Conservation (phyloP, 805 yeast species). For the Saturnispora halmiae region DNA sequence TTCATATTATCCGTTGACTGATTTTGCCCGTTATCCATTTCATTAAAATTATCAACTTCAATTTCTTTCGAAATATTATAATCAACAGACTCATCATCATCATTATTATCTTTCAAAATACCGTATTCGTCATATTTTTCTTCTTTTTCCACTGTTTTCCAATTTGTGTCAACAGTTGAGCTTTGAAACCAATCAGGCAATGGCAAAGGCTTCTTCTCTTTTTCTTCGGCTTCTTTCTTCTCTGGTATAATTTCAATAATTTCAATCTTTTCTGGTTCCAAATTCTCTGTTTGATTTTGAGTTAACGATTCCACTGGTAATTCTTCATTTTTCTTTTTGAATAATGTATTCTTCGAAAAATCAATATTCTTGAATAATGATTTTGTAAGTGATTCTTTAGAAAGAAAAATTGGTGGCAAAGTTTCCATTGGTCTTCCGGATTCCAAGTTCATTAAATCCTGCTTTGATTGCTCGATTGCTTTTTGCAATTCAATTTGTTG, state of each 20-base stretch:
- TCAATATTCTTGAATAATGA: constrained; percentile 9
- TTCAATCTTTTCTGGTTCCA: no score
- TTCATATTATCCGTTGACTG: no score
- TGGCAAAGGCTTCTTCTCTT: constrained; percentile 17
- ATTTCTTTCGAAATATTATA: no score
- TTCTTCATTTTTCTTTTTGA: neutral
- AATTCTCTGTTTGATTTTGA: no score
- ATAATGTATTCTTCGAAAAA: constrained; percentile 2
- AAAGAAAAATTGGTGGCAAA: constrained; percentile 19
- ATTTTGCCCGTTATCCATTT: no score
- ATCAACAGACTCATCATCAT: no score
- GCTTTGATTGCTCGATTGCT: constrained; percentile 41
- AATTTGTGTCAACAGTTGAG: constrained; percentile 9
- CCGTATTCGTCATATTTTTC: constrained; percentile 13
- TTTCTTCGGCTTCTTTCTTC: constrained; percentile 12
- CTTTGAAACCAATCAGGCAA: constrained; percentile 32
- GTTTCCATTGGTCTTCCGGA: constrained; percentile 15
- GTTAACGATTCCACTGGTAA: no score
- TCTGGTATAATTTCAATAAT: constrained; percentile 2
- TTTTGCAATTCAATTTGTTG: constrained; percentile 28
- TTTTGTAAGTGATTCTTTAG: constrained; percentile 17
- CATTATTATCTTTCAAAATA: constrained; percentile 5
- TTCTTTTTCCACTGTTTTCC: constrained; percentile 3
- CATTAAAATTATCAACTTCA: no score
- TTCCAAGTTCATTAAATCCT: constrained; percentile 30